These are phyloP conservation scores for Aspergillus taichungensis DNA, from an alignment of 495 filamentous ascomycete genomes.

Conservation along the genomic window DNA sequence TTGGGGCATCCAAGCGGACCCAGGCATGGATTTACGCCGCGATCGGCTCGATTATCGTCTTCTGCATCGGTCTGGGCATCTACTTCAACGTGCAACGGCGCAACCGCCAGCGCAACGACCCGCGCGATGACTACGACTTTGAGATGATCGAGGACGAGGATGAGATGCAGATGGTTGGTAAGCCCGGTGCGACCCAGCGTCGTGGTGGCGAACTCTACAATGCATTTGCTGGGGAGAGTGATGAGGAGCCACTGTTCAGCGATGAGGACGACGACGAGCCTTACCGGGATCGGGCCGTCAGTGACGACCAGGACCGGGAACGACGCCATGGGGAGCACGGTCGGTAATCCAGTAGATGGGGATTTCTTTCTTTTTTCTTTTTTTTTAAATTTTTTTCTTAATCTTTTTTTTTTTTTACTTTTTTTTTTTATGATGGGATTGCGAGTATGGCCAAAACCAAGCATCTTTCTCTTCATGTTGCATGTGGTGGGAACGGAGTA, in stretches of 20 bases:
- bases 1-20: slow-evolving; percentile 81
- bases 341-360: slow-evolving; percentile 14
- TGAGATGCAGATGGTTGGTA: slow-evolving; percentile 44
- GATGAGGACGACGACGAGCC: slow-evolving; percentile 47
- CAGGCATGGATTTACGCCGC: slow-evolving; percentile 94
- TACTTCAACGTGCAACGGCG: slow-evolving; percentile 75
- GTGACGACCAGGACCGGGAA: slow-evolving; percentile 17
- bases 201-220: slow-evolving; percentile 84
- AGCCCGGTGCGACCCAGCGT: slow-evolving; percentile 34
- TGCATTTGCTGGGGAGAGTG: slow-evolving; percentile 77
- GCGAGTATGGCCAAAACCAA: neutral
- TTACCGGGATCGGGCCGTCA: slow-evolving; percentile 26
- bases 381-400: slow-evolving; percentile 8
- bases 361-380: slow-evolving; percentile 7
- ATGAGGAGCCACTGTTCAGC: slow-evolving; percentile 54
- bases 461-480: neutral
- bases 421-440: neutral
- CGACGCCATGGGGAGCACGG: slow-evolving; percentile 10
- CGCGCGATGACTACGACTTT: slow-evolving; percentile 86
- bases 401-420: slow-evolving; percentile 2
- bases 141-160: slow-evolving; percentile 85
- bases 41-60: slow-evolving; percentile 71
- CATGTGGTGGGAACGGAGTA: too few relatives aligned
- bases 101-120: slow-evolving; percentile 63
- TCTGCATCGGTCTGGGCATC: slow-evolving; percentile 68